Percentiles rank a stretch among this genome's conserved stretches.
Conservation (phyloP, 2,329 filamentous ascomycete genomes). For the Alternaria sp. region DNA sequence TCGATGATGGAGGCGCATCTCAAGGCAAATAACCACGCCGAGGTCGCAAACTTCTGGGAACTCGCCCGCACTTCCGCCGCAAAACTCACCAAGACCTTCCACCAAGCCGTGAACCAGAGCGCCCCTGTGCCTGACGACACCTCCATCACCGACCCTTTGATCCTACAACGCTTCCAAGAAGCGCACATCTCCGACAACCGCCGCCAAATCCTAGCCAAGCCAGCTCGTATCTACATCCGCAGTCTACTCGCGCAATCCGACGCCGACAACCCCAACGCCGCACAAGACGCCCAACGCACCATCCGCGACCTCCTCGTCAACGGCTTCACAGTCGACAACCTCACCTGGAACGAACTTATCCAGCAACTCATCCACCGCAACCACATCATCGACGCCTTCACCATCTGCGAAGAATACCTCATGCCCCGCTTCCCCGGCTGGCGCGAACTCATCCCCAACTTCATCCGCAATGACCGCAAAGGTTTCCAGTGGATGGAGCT, state of each 20-base stretch:
- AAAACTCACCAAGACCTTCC: constrained; percentile 45
- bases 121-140: constrained; percentile 12
- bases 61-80: constrained; percentile 63
- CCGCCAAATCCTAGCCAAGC: constrained; percentile 57
- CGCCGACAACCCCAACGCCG: constrained; percentile 17
- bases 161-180: constrained; percentile 25
- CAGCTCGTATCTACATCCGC: constrained; percentile 60
- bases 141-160: constrained; percentile 29
- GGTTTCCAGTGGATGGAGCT: constrained; percentile 41
- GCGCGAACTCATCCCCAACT: constrained; percentile 46
- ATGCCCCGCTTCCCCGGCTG: constrained; percentile 83
- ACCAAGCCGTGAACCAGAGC: constrained; percentile 45
- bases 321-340: constrained; percentile 77
- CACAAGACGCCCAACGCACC: constrained; percentile 39
- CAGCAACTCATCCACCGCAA: constrained; percentile 68
- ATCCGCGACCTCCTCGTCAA: constrained; percentile 63
- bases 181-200: constrained; percentile 43
- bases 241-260: constrained; percentile 58
- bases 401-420: constrained; percentile 75
- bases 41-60: constrained; percentile 72
- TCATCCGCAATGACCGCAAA: constrained; percentile 25
- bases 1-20: constrained; percentile 72
- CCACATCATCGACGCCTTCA: constrained; percentile 71
- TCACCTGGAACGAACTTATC: constrained; percentile 82
- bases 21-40: constrained; percentile 62